Evolutionary conservation across 305 asterid genomes (phyloP).

Genomic region (Rubia occidens): DNA sequence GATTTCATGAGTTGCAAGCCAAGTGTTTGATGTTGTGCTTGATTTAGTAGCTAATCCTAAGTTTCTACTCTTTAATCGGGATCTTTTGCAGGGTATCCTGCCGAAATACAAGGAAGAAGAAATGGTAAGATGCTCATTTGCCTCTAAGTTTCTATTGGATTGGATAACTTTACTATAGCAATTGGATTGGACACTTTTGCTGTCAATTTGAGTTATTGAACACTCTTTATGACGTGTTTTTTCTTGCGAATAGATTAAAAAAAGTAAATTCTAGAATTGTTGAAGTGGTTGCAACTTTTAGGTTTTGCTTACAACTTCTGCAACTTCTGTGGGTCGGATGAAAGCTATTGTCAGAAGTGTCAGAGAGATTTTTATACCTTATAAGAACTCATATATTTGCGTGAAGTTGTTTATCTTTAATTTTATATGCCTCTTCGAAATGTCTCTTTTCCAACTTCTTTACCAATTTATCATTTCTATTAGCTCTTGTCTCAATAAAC

Average conservation of each 20-base stretch:
- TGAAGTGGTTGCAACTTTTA: conserved; percentile 4
- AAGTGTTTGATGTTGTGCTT: too few relatives aligned
- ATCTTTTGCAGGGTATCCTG: too few relatives aligned
- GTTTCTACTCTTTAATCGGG: too few relatives aligned
- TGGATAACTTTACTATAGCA: not conserved
- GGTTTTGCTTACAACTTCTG: conserved; percentile 92
- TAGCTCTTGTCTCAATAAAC: not conserved
- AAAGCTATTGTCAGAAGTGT: conserved; percentile 63
- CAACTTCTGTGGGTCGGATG: conserved; percentile 78
- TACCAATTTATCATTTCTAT: not conserved
- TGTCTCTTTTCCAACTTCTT: not conserved
- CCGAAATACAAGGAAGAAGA: too few relatives aligned
- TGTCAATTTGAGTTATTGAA: not conserved
- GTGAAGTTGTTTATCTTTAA: not conserved
- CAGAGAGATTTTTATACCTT: conserved; percentile 88
- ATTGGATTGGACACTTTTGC: not conserved
- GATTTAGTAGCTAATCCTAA: too few relatives aligned
- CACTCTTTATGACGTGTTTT: not conserved
- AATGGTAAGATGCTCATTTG: too few relatives aligned
- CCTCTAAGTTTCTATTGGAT: too few relatives aligned
- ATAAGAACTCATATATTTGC: conserved; percentile 36
- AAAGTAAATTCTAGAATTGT: not conserved
- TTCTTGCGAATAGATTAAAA: too few relatives aligned
- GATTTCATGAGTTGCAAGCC: too few relatives aligned
- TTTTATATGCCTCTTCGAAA: not conserved